Base-by-base conservation (phyloP, 495 filamentous ascomycete species). In the Talaromyces proteolyticus region DNA sequence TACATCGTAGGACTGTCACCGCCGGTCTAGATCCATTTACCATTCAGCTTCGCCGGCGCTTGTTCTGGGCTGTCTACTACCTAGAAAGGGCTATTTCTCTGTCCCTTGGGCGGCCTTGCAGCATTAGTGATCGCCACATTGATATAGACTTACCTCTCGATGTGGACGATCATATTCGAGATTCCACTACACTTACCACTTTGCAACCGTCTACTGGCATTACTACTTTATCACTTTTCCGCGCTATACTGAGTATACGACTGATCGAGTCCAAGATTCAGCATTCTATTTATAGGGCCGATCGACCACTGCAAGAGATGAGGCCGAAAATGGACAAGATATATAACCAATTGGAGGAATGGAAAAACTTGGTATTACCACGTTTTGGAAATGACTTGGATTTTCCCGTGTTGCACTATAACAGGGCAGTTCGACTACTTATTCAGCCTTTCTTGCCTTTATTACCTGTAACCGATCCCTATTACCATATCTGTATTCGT, bases 21-120 rank as follows among this genome's bases (percentile, higher is more conserved):
- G 64, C 58, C 43, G 70, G 65, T 40, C 55, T 78, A 24, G 64
- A 77, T 19, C 66, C 65, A 25, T 72, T 74, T 53, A 70, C 69
- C 2, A 66, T 68, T 3, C 74, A 78, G 44, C 67, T 75, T 63
- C 67, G 74, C 22, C 62, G 74, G 5, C 62, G 74, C 19, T 63
- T 79, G 0, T 79, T 79, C 42, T 79, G 75, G 75, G 76, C 69
- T 0, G 73, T 77, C 0, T 79, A 79, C 53, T 77, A 75, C 40
- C 60, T 79, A 3, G 74, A 79, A 52, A 48, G 74, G 42, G 68
- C 73, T 0, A 70, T 77, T 21, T 75, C 73, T 8, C 70, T 77
- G 59, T 76, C 71, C 4, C 65, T 77, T 11, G 76, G 74, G 4
- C 65, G 76, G 10, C 76, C 76, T 0, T 72, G 74, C 51, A 77